Evolutionary conservation across 495 filamentous ascomycete species (phyloP), one percentile per base, ranked within the genome.

Genomic region (Lasiosphaeria hispida): DNA sequence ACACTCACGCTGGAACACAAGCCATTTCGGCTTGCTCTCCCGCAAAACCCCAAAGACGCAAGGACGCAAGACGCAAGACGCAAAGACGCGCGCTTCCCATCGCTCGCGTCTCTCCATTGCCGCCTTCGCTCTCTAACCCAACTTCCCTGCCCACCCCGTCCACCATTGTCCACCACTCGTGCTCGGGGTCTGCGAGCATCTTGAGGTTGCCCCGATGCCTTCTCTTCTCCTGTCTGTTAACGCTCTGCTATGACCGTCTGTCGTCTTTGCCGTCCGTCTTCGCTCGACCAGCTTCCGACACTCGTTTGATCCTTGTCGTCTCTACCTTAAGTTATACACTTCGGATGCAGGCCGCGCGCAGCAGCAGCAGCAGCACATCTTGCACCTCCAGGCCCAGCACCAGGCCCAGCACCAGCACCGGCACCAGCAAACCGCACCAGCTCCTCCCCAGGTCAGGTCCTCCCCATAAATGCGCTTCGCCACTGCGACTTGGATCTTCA

Each of bases 31-130:
- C 49, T 53, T 58, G 55, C 55, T 61, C 54, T 51, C 60, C 58
- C 49, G 58, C 58, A 62, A 55, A 49, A n/a, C 30, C 48, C 38
- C 57, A 30, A 30, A 30, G 23, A 30, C 23, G 23, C 23, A 30
- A 30, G 23, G 23, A 30, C 23, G 13, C 43, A 47, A 17, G n/a
- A 47, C 17, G 13, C 15, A 55, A 5, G 23, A 30, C 23, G 23
- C 43, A 43, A 69, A 71, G 70, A 73, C 70, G 70, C 70, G 70
- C 70, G 69, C 67, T 73, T 72, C 68, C 50, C 59, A 57, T 58
- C 48, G 68, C 64, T 69, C 66, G 70, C 67, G 68, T 69, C 61
- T 71, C 64, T 71, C 65, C 63, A 64, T 71, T 71, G 63, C 70
- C 69, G 67, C 69, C 66, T 53, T 57, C 53, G 23, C 49, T 56